Evolutionary conservation across 2,329 filamentous ascomycete genomes (phyloP).

Genomic region (Huntiella savannae): DNA sequence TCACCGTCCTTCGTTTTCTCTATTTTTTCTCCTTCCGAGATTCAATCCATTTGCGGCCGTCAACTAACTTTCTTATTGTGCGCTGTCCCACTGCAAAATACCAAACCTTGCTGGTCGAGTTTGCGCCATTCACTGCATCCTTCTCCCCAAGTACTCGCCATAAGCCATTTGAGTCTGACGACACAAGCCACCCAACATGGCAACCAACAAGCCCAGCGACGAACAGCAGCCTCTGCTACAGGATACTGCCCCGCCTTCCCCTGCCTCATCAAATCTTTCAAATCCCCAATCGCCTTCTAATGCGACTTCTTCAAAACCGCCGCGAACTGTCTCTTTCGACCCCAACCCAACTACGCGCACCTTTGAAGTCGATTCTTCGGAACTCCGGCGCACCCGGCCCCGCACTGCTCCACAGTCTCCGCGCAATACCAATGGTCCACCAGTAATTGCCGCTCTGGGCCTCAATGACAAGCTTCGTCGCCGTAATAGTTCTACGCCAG

Average conservation of each 20-base stretch:
- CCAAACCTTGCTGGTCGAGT: background rate
- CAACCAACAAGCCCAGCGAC: constrained; percentile 3
- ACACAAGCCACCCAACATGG: constrained; percentile 2
- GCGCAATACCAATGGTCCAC: constrained; percentile 22
- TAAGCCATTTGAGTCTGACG: background rate
- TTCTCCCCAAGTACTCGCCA: background rate
- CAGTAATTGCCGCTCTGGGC: constrained; percentile 50
- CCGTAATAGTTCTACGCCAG: constrained; percentile 44
- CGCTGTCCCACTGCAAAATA: background rate
- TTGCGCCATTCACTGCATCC: background rate
- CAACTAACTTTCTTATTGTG: background rate
- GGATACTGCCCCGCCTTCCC: background rate
- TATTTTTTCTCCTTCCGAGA: background rate
- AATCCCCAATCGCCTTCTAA: constrained; percentile 17
- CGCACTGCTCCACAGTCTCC: constrained; percentile 16
- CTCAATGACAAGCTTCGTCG: constrained; percentile 67
- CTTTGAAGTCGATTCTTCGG: constrained; percentile 29
- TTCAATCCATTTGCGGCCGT: constrained; percentile 1
- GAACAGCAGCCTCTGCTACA: constrained; percentile 10
- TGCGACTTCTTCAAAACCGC: constrained; percentile 20
- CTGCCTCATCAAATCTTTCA: constrained; percentile 3
- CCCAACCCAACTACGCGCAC: constrained; percentile 45
- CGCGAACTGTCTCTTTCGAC: constrained; percentile 59
- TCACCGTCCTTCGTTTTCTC: too few species aligned
- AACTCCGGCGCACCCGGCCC: constrained; percentile 20